Conservation (phyloP, 2,329 filamentous ascomycete genomes). For the Microthyrium microscopicum region DNA sequence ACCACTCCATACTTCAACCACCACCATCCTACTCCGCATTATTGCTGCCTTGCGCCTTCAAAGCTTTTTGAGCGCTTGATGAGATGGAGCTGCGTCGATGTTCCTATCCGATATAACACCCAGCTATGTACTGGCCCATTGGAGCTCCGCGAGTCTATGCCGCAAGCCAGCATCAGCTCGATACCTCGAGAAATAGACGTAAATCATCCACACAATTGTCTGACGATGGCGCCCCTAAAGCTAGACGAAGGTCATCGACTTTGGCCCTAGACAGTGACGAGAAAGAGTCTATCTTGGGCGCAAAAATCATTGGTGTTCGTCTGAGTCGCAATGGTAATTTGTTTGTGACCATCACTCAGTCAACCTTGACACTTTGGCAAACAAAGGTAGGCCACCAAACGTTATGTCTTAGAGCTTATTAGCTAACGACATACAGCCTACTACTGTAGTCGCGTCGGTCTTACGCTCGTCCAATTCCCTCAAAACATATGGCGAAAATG, state of each 20-base stretch:
- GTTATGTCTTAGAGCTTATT: constrained; percentile 13
- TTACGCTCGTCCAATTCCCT: constrained; percentile 68
- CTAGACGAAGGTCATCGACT: background rate
- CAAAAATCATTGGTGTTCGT: constrained; percentile 59
- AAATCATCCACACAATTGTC: background rate
- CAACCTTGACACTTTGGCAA: constrained; percentile 89
- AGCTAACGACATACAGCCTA: constrained; percentile 47
- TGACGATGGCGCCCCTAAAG: constrained; percentile 4
- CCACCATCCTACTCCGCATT: too few relatives aligned
- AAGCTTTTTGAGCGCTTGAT: too few relatives aligned
- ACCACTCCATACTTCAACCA: too few relatives aligned
- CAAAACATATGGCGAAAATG: constrained; percentile 68
- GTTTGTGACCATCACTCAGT: constrained; percentile 75
- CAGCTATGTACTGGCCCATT: constrained; percentile 76
- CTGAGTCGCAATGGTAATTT: constrained; percentile 65
- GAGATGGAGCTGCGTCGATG: constrained; percentile 12
- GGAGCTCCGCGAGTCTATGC: constrained; percentile 72
- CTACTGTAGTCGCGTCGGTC: constrained; percentile 71
- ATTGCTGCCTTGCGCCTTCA: too few relatives aligned
- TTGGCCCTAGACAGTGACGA: background rate
- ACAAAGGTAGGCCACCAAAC: constrained; percentile 50
- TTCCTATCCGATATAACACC: constrained; percentile 7
- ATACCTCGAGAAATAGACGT: background rate
- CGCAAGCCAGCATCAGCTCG: constrained; percentile 46
- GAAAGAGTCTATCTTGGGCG: constrained; percentile 21